Evolutionary conservation across 495 filamentous ascomycete genomes (phyloP), one percentile per base, ranked within the genome.

Genomic region (Xylaria scruposa): DNA sequence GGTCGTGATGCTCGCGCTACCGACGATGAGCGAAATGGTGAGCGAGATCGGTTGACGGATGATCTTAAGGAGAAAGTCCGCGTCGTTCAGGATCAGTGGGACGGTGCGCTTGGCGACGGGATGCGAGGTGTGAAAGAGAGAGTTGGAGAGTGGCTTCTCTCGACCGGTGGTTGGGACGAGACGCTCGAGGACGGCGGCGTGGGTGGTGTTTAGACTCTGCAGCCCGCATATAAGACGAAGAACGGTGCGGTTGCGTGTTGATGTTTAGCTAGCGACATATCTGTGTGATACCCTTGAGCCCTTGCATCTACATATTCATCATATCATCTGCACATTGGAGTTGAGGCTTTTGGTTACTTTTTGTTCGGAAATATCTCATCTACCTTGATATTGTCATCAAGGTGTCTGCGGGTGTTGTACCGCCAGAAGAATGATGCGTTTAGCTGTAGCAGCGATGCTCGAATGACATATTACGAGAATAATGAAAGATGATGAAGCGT

Each of bases 21-120:
- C 77, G 88, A 89, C 61, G 85, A 87, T 72, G 88, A 90, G 70
- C 84, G 88, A 73, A 79, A 81, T 1, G 88, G 88, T 26, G 92
- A 95, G 79, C 92, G 92, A 74, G 80, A 79, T 44, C 79, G 86
- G 58, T 78, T 97, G 78, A 97, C 94, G 15, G 89, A 89, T n/a
- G 95, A 98, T 78, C 79, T 97, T 72, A 95, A 97, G 80, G 95
- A 97, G 71, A 95, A 94, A 79, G 95, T 98, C 13, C 86, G 89
- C 59, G 89, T 94, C 49, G 90, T 99, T 61, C 96, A 98, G 81
- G 91, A 93, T 31, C 93, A 96, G 80, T 99, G 96, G 87, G 78
- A 79, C 15, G 83, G 81, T 69, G 86, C 85, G 29, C 80, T 89
- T 31, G 87, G 85, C 10, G 83, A 83, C 70, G 85, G 83, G 67